These are phyloP conservation scores for Platanthera guangdongensis DNA, from an alignment of 106 monocot genomes.

Conservation along the genomic window DNA sequence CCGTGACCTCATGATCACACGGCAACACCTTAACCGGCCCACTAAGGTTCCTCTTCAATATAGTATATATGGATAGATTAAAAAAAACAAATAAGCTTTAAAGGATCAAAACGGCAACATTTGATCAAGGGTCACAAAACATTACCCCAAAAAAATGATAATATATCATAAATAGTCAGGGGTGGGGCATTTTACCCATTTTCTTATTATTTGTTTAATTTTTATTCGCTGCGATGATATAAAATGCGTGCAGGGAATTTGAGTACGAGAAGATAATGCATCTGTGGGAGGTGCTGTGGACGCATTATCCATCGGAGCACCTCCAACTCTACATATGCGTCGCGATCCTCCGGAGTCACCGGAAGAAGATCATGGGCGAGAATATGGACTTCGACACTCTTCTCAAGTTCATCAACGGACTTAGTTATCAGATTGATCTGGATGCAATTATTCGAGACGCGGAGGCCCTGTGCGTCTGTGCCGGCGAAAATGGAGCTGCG, in stretches of 20 bases:
- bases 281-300: conserved; percentile 95
- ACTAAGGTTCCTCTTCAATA: too few species aligned
- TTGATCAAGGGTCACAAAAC: too few species aligned
- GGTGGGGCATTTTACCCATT: too few species aligned
- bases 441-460: conserved; percentile 61
- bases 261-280: conserved; percentile 68
- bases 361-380: conserved; percentile 62
- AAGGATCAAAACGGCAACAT: too few species aligned
- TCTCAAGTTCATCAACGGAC: conserved; percentile 91
- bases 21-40: too few species aligned
- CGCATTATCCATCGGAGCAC: conserved; percentile 80
- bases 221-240: too few species aligned
- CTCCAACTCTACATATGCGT: conserved; percentile 89
- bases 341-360: conserved; percentile 67
- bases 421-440: conserved; percentile 71
- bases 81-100: too few species aligned
- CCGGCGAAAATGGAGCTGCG: conserved; percentile 73
- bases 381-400: conserved; percentile 96
- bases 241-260: conserved; percentile 53
- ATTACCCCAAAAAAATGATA: too few species aligned
- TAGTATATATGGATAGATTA: too few species aligned
- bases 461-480: conserved; percentile 75
- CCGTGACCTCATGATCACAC: too few species aligned
- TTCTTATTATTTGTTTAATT: too few species aligned
- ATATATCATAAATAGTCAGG: too few species aligned